Base-by-base conservation (phyloP, 805 yeast species). In the Yarrowia osloensis region DNA sequence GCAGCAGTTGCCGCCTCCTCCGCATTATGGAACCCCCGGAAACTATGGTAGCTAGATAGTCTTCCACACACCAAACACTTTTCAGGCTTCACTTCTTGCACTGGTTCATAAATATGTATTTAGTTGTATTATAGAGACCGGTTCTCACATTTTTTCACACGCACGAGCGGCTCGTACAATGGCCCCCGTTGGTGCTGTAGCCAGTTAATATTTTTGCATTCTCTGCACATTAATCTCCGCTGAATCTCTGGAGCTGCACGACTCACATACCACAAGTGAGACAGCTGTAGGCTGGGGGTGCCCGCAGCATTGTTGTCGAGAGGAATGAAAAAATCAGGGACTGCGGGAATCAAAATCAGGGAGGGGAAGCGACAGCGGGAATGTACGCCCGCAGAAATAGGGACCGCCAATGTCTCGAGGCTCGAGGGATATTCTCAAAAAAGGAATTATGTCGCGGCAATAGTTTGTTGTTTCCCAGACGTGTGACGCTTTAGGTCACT, bases 121-220 rank as follows among this genome's bases (percentile, higher is more conserved):
- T 54, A 54, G 61, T 54, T 54, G 61, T 54, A 54, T 54, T 54
- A 54, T 54, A 54, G 61, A 54, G 61, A 54, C 61, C 42, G 61
- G 61, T 35, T 54, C 61, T 54, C 61, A 52, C 15, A 29, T 28
- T 33, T 33, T 49, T 50, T 33, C 21, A 21, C 33, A 26, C 21
- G 50, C 19, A 9, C 33, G 6, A 7, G 5, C 5, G 22, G 22
- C 28, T 42, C 47, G 28, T 42, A 42, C 47, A 42, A 42, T 42
- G n/a, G 26, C 26, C 26, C 13, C 21, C 15, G 44, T 19, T 40
- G 44, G 24, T 19, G 8, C 13, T 4, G 49, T 44, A 44, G 12
- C 28, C 49, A 44, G 29, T 24, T 44, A 24, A 44, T 44, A 44
- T 13, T 44, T 42, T 42, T 44, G 22, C 49, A 44, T 44, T 44